Percentiles rank a stretch among this genome's conserved stretches.
Conservation (phyloP, 75 land plant species). For the Cunninghamia lanceolata region DNA sequence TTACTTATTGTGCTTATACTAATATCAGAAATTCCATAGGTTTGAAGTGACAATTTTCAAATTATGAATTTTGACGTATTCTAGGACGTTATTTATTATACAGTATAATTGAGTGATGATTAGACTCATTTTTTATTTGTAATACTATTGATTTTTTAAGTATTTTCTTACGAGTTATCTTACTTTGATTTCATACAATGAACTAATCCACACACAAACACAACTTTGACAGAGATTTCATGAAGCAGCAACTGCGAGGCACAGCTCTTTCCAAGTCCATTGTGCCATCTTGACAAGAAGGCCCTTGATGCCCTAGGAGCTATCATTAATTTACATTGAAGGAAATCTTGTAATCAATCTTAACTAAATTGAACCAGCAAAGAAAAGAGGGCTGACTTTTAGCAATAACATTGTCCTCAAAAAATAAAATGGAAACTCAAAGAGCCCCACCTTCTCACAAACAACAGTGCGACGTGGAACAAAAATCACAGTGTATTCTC, state of each 20-base stretch:
- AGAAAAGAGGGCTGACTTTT: neutral
- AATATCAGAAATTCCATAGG: too few relatives aligned
- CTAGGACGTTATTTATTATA: too few relatives aligned
- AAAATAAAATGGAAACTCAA: neutral
- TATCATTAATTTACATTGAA: neutral
- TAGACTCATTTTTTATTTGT: too few relatives aligned
- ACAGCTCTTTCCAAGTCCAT: neutral
- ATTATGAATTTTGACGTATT: too few relatives aligned
- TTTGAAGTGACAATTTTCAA: too few relatives aligned
- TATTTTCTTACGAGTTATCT: too few relatives aligned
- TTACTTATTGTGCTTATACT: too few relatives aligned
- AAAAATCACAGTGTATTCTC: slow-evolving; percentile 77
- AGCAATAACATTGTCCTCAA: neutral
- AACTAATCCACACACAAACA: neutral
- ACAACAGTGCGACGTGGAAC: slow-evolving; percentile 84
- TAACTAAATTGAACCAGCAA: neutral
- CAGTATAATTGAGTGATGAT: too few relatives aligned
- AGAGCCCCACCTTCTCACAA: slow-evolving; percentile 80
- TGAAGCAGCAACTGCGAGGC: neutral
- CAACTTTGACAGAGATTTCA: neutral
- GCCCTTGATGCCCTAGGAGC: neutral
- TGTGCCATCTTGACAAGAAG: neutral
- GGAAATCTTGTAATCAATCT: neutral
- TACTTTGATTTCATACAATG: too few relatives aligned
- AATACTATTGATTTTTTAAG: too few relatives aligned